A percentile compares a stretch with the other conserved stretches of the same genome.
These are phyloP conservation scores for Mariannaea elegans DNA, from an alignment of 2,329 filamentous ascomycete genomes.

Conservation along the genomic window DNA sequence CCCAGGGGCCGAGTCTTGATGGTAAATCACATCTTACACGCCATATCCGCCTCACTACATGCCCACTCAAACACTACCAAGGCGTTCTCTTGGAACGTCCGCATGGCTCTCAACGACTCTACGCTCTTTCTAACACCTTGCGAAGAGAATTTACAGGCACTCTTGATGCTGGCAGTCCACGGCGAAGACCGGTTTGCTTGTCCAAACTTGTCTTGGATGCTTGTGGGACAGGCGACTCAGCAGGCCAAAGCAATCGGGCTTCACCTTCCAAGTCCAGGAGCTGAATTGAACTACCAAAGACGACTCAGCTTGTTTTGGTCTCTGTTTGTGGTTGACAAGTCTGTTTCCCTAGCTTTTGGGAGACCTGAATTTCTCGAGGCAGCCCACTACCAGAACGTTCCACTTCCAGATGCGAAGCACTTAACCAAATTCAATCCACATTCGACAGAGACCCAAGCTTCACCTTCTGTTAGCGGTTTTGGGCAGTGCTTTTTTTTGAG, in stretches of 20 bases:
- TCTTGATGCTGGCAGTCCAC: constrained; percentile 2
- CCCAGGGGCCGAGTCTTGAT: neutral
- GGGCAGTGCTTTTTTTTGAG: neutral
- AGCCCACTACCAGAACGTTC: neutral
- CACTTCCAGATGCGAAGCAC: neutral
- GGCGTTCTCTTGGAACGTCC: constrained; percentile 4
- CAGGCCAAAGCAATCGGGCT: constrained; percentile 14
- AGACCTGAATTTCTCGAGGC: constrained; percentile 3
- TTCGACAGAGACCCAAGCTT: rapidly evolving
- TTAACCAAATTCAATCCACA: neutral
- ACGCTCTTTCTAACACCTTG: constrained; percentile 16
- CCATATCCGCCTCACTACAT: neutral
- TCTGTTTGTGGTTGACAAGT: constrained; percentile 18
- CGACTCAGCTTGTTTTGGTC: constrained; percentile 14
- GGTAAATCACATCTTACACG: neutral
- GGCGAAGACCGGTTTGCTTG: constrained; percentile 18
- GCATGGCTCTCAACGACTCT: constrained; percentile 16
- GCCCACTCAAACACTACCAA: neutral
- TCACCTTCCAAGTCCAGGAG: neutral
- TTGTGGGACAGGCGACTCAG: constrained; percentile 20
- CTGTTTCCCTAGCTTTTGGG: constrained; percentile 19
- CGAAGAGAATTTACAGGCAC: constrained; percentile 4
- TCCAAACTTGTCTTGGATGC: constrained; percentile 19
- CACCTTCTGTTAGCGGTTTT: rapidly evolving
- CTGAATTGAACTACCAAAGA: neutral